Percentiles rank a stretch among this genome's conserved stretches.
These are phyloP conservation scores for Microbotryomycetes sp. DNA, from an alignment of 1,284 basidiomycete genomes.

Conservation along the genomic window DNA sequence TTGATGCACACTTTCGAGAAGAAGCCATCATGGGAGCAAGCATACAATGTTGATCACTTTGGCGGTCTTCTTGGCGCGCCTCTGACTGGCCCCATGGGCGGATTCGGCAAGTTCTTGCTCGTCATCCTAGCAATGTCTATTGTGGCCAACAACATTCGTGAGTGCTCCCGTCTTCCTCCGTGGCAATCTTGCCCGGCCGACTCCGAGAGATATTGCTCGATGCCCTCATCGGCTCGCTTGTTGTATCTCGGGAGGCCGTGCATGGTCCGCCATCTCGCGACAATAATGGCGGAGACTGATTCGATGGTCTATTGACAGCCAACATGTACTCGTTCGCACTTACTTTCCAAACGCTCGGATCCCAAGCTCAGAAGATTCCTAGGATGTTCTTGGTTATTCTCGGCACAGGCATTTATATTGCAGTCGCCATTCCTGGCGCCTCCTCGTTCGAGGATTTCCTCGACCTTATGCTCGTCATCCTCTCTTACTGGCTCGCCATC, in stretches of 20 bases:
- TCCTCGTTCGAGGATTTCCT: conserved; percentile 39
- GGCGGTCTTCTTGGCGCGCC: conserved; percentile 45
- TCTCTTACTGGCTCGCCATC: conserved; percentile 41
- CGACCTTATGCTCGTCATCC: conserved; percentile 42
- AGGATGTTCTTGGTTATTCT: conserved; percentile 39
- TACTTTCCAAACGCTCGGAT: conserved; percentile 40
- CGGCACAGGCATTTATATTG: conserved; percentile 28
- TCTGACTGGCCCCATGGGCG: conserved; percentile 34
- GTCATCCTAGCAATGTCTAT: conserved; percentile 40
- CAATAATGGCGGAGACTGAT: no score
- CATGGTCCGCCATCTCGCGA: neutral
- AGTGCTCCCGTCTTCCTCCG: neutral
- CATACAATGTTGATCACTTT: conserved; percentile 58
- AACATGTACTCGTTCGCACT: conserved; percentile 38
- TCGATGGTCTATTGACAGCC: conserved; percentile 19
- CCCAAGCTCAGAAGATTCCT: conserved; percentile 39
- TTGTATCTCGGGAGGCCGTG: neutral
- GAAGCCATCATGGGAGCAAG: conserved; percentile 50
- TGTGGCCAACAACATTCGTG: conserved; percentile 37
- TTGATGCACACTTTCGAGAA: conserved; percentile 38
- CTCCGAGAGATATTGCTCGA: no score
- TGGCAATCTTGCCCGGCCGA: no score
- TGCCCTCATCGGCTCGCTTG: neutral
- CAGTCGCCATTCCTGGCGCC: conserved; percentile 41
- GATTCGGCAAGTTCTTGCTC: conserved; percentile 33